Base-by-base conservation (phyloP, 371 early-diverging fungal species). In the Apophysomyces elegans region DNA sequence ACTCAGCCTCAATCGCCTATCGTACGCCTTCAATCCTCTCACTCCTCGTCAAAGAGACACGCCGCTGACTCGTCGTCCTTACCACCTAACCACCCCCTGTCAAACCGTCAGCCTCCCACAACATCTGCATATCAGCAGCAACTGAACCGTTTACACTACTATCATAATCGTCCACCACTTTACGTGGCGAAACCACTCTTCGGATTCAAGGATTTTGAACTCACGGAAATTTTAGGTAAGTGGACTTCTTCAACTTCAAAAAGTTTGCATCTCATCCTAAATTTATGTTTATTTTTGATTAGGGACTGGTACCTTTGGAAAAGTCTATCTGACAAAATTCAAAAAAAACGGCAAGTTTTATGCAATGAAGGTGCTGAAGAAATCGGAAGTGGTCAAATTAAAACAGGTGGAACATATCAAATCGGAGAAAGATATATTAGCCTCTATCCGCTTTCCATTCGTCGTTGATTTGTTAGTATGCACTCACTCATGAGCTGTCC, bases 341-440 rank as follows among this genome's bases (percentile, higher is more conserved):
- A 79, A 77, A 67, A 65, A 76, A 7, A 83, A 83, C n/a, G 83
- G 83, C 65, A 86, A 89, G 67, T 96, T 83, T 82, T 96, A 91
- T 82, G 97, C 98, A 14, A 92, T 96, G 94, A 98, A 98, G 76
- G 94, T 95, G 50, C 74, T 98, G 64, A 93, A 93, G 71, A 98
- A 98, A 74, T 84, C 88, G 32, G 95, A 95, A 71, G 93, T 98
- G 2, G 96, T 98, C 7, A 85, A 93, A 59, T 83, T 95, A 61
- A 94, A 96, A 82, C 98, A 98, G 69, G 94, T 94, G n/a, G 94
- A 96, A 79, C 97, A 98, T 78, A 91, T 96, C 76, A 89, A 91
- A 70, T 93, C 93, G 66, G 99, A 99, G 75, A 93, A 94, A 78
- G 88, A 88, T 64, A 96, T 97, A 67, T 84, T 99, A 61, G 84